Evolutionary conservation across 2,329 filamentous ascomycete genomes (phyloP).

Genomic region (Stachybotrys chlorohalonatus): DNA sequence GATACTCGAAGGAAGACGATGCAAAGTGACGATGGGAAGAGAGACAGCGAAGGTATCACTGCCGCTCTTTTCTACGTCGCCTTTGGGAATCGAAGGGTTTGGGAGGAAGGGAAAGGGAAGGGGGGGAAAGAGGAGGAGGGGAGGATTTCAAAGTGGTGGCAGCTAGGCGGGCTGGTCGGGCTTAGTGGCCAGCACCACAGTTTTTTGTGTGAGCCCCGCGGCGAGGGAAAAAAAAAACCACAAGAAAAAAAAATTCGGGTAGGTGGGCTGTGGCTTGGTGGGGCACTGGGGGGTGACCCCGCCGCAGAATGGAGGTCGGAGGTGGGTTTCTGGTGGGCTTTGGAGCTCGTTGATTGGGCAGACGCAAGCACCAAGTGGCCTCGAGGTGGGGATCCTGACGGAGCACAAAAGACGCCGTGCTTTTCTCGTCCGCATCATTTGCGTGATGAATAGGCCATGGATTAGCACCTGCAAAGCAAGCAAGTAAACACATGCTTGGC

Average conservation of each 20-base stretch:
- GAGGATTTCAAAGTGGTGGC: conserved; percentile 10
- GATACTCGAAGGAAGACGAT: conserved; percentile 9
- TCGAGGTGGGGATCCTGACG: background rate
- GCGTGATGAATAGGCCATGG: too few relatives aligned
- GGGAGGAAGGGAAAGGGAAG: conserved; percentile 13
- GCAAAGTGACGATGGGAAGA: conserved; percentile 24
- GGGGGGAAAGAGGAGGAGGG: conserved; percentile 14
- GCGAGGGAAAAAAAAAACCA: background rate
- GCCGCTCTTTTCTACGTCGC: conserved; percentile 30
- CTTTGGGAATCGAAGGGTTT: conserved; percentile 13
- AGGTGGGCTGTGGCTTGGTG: background rate
- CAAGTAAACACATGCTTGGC: too few relatives aligned
- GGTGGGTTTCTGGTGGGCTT: background rate
- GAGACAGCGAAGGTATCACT: conserved; percentile 29
- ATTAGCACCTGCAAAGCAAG: too few relatives aligned
- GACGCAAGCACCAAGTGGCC: background rate
- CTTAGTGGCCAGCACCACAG: background rate
- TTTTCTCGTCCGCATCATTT: background rate
- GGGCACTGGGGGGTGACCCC: background rate
- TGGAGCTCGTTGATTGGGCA: background rate
- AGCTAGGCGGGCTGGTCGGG: background rate
- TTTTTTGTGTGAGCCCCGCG: background rate
- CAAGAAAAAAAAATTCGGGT: background rate
- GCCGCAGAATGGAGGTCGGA: conserved; percentile 1
- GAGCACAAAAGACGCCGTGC: background rate